phyloP scores from a whole-genome alignment of 2,329 filamentous ascomycete species.

The Aphanocladium album region DNA sequence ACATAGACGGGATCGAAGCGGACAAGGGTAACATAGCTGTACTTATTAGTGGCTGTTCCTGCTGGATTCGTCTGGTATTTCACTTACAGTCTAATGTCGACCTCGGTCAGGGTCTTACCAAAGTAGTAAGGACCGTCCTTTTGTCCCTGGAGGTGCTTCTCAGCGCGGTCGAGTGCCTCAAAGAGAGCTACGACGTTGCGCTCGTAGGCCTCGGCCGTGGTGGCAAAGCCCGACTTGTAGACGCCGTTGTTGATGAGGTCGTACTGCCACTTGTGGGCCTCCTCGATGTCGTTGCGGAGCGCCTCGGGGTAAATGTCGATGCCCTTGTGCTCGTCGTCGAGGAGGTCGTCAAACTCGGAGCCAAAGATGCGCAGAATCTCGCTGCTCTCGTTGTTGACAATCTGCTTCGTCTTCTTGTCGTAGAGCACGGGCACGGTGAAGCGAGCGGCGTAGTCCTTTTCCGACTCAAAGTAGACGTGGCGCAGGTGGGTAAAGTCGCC shows the following conservation, averaged over 20 bases:
- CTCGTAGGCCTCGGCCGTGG: slow-evolving; percentile 77
- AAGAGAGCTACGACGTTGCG: slow-evolving; percentile 68
- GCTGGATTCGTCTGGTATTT: no score
- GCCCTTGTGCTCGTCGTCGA: slow-evolving; percentile 54
- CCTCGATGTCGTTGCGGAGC: slow-evolving; percentile 66
- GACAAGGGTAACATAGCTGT: slow-evolving; percentile 61
- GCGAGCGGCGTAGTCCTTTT: slow-evolving; percentile 67
- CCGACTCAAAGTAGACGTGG: slow-evolving; percentile 72
- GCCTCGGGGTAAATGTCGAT: slow-evolving; percentile 63
- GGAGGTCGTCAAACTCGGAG: slow-evolving; percentile 68
- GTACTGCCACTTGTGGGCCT: slow-evolving; percentile 77
- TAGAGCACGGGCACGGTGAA: slow-evolving; percentile 87
- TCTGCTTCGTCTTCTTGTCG: slow-evolving; percentile 68
- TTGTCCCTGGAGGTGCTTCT: slow-evolving; percentile 56
- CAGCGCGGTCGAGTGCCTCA: slow-evolving; percentile 68
- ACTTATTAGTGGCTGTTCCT: no score
- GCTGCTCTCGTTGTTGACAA: slow-evolving; percentile 87
- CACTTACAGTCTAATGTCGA: slow-evolving; percentile 68
- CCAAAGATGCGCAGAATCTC: slow-evolving; percentile 93
- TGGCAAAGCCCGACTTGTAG: slow-evolving; percentile 78
- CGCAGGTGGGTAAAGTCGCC: slow-evolving; percentile 65
- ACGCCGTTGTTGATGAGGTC: slow-evolving; percentile 66
- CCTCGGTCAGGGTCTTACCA: slow-evolving; percentile 71
- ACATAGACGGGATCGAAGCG: slow-evolving; percentile 78
- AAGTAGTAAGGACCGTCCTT: slow-evolving; percentile 65